Conservation (phyloP, 192 early-diverging fungal species). For the Coemansia sp. region DNA sequence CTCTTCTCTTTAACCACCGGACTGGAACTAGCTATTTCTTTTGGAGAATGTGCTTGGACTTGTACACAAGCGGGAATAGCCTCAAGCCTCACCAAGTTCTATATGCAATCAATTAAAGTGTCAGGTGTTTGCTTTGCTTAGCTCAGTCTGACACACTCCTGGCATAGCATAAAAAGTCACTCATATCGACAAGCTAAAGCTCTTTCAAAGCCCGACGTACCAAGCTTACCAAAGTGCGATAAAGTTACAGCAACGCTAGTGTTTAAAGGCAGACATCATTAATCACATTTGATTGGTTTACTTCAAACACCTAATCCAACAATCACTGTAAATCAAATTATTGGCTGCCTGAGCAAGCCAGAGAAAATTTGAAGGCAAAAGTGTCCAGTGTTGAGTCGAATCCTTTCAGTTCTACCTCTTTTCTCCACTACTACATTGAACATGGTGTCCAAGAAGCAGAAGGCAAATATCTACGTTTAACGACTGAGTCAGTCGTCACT, state of each 20-base stretch:
- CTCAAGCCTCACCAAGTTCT: constrained; percentile 68
- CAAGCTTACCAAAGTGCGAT: too few relatives aligned
- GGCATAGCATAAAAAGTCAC: constrained; percentile 96
- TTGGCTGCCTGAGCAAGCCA: background rate
- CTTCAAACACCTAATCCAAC: background rate
- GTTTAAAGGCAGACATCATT: too few relatives aligned
- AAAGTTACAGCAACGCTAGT: too few relatives aligned
- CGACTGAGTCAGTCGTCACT: background rate
- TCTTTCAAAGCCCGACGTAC: constrained; percentile 30
- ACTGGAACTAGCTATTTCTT: constrained; percentile 87
- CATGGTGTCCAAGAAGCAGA: constrained; percentile 54
- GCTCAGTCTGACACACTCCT: constrained; percentile 95
- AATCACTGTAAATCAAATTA: background rate
- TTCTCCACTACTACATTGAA: constrained; percentile 41
- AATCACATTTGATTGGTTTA: background rate
- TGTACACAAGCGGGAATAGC: constrained; percentile 68
- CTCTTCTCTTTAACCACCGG: constrained; percentile 67
- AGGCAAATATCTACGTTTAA: constrained; percentile 35
- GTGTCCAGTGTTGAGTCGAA: background rate
- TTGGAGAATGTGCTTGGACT: constrained; percentile 96
- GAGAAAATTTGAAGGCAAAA: background rate
- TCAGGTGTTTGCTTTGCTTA: constrained; percentile 64
- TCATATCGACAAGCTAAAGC: constrained; percentile 85
- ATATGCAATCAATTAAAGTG: constrained; percentile 62
- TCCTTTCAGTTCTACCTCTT: constrained; percentile 21